These are phyloP conservation scores for Geranium brycei DNA, from an alignment of 345 rosid species.

Conservation along the genomic window DNA sequence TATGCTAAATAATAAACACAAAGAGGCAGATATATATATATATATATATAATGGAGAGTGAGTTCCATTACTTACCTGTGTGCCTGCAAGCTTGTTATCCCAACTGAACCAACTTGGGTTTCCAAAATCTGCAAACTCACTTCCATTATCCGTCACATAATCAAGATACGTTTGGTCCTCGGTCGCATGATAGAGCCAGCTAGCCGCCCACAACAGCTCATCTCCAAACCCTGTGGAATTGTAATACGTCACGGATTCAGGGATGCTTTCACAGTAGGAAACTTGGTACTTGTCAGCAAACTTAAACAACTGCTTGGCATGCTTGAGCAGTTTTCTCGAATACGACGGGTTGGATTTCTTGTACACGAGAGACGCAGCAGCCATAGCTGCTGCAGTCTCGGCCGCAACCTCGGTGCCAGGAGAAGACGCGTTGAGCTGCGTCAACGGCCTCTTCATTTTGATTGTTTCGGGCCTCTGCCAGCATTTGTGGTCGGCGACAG, in stretches of 20 bases:
- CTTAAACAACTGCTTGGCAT: slow-evolving; percentile 43
- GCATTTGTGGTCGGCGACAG: slow-evolving; percentile 37
- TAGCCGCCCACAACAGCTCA: slow-evolving; percentile 81
- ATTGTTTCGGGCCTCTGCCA: slow-evolving; percentile 58
- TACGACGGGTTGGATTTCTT: slow-evolving; percentile 32
- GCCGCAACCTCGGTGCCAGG: slow-evolving; percentile 92
- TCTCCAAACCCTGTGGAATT: slow-evolving; percentile 73
- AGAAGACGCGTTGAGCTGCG: slow-evolving; percentile 38
- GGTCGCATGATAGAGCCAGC: slow-evolving; percentile 75
- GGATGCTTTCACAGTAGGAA: slow-evolving; percentile 35
- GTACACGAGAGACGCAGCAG: slow-evolving; percentile 70
- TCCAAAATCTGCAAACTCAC: slow-evolving; percentile 46
- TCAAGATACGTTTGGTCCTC: slow-evolving; percentile 42
- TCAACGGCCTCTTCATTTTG: slow-evolving; percentile 41
- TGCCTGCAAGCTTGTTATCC: slow-evolving; percentile 82
- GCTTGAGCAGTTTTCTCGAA: slow-evolving; percentile 34
- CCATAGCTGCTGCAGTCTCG: slow-evolving; percentile 90
- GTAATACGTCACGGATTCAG: slow-evolving; percentile 43
- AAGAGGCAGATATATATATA: too few species aligned
- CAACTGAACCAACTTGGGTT: slow-evolving; percentile 83
- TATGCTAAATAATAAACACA: too few species aligned
- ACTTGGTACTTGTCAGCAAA: slow-evolving; percentile 46
- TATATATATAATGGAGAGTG: too few species aligned
- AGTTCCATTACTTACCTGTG: slow-evolving; percentile 29
- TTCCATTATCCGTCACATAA: slow-evolving; percentile 51